A percentile compares a stretch with the other conserved stretches of the same genome.
These are phyloP conservation scores for Cyberlindnera mycetangii DNA, from an alignment of 805 yeast genomes.

Conservation along the genomic window DNA sequence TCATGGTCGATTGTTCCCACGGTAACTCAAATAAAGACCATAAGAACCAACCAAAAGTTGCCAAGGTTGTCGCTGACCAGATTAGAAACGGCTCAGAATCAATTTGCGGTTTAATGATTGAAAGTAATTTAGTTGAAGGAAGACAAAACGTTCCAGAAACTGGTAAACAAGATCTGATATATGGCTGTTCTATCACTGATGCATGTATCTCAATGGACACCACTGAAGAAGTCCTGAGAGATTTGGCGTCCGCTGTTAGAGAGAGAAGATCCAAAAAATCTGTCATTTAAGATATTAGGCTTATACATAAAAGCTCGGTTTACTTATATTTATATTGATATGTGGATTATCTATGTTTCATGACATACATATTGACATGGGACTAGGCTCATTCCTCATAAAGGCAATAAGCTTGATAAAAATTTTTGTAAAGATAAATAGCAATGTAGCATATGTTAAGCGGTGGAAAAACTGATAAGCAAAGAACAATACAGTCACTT, in stretches of 20 bases:
- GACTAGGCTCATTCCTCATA: no score
- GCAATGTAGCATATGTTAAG: no score
- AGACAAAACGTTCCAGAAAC: slow-evolving; percentile 82
- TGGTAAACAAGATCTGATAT: slow-evolving; percentile 73
- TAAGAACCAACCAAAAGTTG: slow-evolving; percentile 90
- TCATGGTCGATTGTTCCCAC: slow-evolving; percentile 97
- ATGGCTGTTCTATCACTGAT: slow-evolving; percentile 96
- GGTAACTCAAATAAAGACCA: slow-evolving; percentile 92
- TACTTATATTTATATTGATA: no score
- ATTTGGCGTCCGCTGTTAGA: slow-evolving; percentile 76
- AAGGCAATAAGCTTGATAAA: no score
- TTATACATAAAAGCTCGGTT: no score
- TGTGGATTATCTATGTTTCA: no score
- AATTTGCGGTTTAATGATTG: slow-evolving; percentile 96
- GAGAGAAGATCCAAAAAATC: slow-evolving; percentile 52
- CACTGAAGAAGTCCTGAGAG: slow-evolving; percentile 68
- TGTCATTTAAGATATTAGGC: neutral
- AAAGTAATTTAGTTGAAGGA: slow-evolving; percentile 87
- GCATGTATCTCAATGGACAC: slow-evolving; percentile 92
- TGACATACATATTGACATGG: no score
- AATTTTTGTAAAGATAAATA: neutral
- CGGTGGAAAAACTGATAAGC: no score
- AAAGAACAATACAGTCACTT: no score
- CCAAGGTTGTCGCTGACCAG: slow-evolving; percentile 74
- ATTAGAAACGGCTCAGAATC: slow-evolving; percentile 66